phyloP scores from a whole-genome alignment of 1,284 basidiomycete genomes.

The Apiotrichum mycotoxinovorans region DNA sequence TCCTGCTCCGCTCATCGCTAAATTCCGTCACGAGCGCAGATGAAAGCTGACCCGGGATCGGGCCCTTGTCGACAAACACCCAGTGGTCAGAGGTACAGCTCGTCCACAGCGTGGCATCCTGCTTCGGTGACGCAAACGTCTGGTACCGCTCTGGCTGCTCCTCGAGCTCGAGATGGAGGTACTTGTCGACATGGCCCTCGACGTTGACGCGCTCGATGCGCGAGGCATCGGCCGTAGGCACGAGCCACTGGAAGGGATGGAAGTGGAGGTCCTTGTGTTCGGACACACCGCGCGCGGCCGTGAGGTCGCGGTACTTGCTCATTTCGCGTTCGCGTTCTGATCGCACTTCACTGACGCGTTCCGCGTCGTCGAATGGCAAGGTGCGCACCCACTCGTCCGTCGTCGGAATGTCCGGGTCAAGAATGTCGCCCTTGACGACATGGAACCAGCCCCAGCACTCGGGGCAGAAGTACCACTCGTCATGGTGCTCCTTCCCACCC shows the following conservation, averaged over 20 bases:
- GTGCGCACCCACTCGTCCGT: conserved; percentile 28
- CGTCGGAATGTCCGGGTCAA: conserved; percentile 4
- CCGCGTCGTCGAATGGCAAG: background rate
- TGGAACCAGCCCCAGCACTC: conserved; percentile 41
- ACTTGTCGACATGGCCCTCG: conserved; percentile 27
- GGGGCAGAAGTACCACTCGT: conserved; percentile 43
- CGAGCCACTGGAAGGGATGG: conserved; percentile 25
- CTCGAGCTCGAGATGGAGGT: conserved; percentile 27
- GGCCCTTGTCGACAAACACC: conserved; percentile 31
- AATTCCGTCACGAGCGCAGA: conserved; percentile 28
- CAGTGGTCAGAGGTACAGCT: conserved; percentile 37
- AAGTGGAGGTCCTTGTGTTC: conserved; percentile 24
- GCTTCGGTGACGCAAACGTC: background rate
- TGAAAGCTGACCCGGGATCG: conserved; percentile 37
- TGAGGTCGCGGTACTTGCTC: background rate
- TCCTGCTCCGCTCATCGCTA: conserved; percentile 31
- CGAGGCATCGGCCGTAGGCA: conserved; percentile 3
- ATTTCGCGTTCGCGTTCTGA: conserved; percentile 11
- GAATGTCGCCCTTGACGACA: conserved; percentile 21
- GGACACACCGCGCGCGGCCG: conserved; percentile 10
- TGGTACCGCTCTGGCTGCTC: background rate
- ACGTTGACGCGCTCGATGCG: conserved; percentile 31
- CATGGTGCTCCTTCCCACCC: conserved; percentile 23
- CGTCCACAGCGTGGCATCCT: conserved; percentile 18
- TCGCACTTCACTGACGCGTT: background rate